Conservation (phyloP, 768 basidiomycete species). For the Boletus vermiculosoides region DNA sequence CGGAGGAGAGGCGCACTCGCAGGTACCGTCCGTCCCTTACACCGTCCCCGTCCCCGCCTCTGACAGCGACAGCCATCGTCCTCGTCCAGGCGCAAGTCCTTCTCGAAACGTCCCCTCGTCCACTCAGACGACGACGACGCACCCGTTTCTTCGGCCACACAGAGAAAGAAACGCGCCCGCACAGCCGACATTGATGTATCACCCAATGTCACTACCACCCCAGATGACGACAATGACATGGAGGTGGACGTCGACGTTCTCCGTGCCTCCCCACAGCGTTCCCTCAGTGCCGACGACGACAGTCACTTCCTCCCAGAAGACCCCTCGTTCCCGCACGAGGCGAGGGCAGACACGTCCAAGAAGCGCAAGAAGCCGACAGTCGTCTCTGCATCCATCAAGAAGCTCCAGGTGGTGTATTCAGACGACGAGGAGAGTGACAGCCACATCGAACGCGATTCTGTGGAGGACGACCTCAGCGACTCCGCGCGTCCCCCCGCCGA, state of each 20-base stretch:
- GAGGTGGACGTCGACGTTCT: constrained; percentile 42
- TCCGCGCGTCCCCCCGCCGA: constrained; percentile 24
- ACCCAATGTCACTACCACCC: constrained; percentile 32
- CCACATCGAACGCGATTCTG: constrained; percentile 24
- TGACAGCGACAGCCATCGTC: constrained; percentile 22
- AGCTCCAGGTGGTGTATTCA: constrained; percentile 23
- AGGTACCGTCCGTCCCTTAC: constrained; percentile 19
- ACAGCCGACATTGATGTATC: constrained; percentile 31
- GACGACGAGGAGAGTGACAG: constrained; percentile 31
- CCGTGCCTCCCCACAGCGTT: constrained; percentile 19
- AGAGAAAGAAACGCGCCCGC: constrained; percentile 25
- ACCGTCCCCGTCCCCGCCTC: not conserved
- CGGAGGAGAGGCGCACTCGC: constrained; percentile 10
- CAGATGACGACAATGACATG: constrained; percentile 44
- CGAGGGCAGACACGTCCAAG: constrained; percentile 2
- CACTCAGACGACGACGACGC: constrained; percentile 39
- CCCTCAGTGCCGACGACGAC: constrained; percentile 14
- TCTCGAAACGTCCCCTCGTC: constrained; percentile 27
- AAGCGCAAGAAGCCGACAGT: constrained; percentile 19
- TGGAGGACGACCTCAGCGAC: constrained; percentile 29
- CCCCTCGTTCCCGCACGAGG: not conserved
- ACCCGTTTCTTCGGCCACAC: constrained; percentile 59
- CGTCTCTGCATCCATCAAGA: constrained; percentile 18
- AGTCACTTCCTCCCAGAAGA: constrained; percentile 22
- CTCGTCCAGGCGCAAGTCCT: constrained; percentile 17